phyloP scores from a whole-genome alignment of 352 stramenopile genomes.

The Globisporangium radiosum region DNA sequence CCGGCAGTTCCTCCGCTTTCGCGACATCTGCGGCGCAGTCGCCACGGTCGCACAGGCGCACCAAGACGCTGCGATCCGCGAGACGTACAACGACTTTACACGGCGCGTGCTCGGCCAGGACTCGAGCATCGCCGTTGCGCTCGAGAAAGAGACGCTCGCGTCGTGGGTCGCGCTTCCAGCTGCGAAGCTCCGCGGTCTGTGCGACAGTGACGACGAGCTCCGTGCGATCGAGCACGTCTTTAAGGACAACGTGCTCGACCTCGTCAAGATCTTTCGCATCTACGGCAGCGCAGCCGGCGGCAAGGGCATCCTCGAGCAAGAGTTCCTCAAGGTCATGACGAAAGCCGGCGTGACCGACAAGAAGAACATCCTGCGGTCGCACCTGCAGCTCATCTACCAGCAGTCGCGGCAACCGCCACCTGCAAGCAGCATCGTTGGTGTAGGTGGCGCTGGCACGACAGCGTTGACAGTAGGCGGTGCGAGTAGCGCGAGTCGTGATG shows the following conservation, averaged over 20 bases:
- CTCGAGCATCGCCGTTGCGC: constrained; percentile 55
- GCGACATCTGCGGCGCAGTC: constrained; percentile 43
- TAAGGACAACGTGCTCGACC: constrained; percentile 65
- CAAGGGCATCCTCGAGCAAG: constrained; percentile 68
- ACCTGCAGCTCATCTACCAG: constrained; percentile 72
- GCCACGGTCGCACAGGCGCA: constrained; percentile 48
- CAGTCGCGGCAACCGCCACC: constrained; percentile 31
- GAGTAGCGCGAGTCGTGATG: constrained; percentile 13
- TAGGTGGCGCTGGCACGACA: background rate
- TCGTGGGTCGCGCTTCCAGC: constrained; percentile 45
- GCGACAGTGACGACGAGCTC: constrained; percentile 58
- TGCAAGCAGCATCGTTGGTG: background rate
- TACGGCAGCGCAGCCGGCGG: constrained; percentile 58
- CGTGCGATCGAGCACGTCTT: constrained; percentile 55
- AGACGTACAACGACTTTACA: constrained; percentile 65
- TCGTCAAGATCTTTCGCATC: constrained; percentile 79
- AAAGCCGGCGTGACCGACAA: constrained; percentile 70
- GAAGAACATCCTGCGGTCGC: constrained; percentile 71
- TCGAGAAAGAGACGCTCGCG: constrained; percentile 67
- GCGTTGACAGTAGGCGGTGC: background rate
- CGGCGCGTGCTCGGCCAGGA: constrained; percentile 59
- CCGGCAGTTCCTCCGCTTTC: constrained; percentile 50
- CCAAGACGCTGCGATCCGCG: constrained; percentile 32
- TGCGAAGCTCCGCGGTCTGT: constrained; percentile 44
- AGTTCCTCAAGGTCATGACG: constrained; percentile 82